Evolutionary conservation across 257 asterid genomes (phyloP), one percentile per base, ranked within the genome.

Genomic region (Nicotiana noctiflora): DNA sequence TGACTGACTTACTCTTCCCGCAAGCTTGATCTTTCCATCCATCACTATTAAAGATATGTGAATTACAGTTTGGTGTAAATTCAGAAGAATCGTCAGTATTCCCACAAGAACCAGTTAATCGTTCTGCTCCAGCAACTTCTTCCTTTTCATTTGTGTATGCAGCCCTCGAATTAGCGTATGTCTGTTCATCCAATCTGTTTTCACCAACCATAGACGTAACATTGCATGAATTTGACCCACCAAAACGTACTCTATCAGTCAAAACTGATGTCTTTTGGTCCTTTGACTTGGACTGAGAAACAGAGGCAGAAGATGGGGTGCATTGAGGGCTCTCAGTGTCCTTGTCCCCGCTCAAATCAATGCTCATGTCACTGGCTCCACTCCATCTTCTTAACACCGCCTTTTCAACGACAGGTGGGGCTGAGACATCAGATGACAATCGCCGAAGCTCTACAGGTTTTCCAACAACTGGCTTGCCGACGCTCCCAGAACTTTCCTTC

Each of bases 351-450:
- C 91, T 79, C 82, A 62, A 79, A 89, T 94, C 97, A 65, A 93
- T 89, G 92, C 96, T 94, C 98, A 93, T 90, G 87, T 94, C 97
- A 86, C 97, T 89, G 78, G 90, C 91, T 53, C 94, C 97, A 91
- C 97, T 94, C 98, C 97, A 93, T 85, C 97, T 93, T 84, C 97
- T 88, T 85, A 93, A 86, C 34, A 91, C 94, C 4, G 57, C 77
- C 19, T 70, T 70, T 70, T 70, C 77, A 70, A 25, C 23, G 34
- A 44, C 77, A 44, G 77, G 34, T 5, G 86, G 72, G 8, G 81
- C 68, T 51, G 94, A 90, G 80, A 91, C 89, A 78, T 90, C 97
- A 68, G 97, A 91, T 4, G 97, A 84, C 79, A 89, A 79, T 87
- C 97, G 88, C 84, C 91, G 88, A 85, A 93, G 89, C 85, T 94